Evolutionary conservation across 768 basidiomycete species (phyloP), one percentile per base, ranked within the genome.

Genomic region (Dictyophora rubrovolvata): DNA sequence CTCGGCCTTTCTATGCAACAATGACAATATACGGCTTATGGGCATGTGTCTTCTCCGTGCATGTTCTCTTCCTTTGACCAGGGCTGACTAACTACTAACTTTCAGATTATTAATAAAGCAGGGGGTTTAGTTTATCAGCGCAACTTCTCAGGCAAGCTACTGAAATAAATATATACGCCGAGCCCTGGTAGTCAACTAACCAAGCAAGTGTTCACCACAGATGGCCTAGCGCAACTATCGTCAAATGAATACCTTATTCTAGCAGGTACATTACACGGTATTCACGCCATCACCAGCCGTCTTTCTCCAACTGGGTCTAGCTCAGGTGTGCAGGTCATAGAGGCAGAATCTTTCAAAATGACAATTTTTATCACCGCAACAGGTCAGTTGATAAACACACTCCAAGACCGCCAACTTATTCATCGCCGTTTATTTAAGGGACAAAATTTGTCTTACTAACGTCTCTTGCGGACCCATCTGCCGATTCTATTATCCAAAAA

Each of bases 251-350:
- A 93, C 64, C 83, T 99, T 56, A 90, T 98, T 17, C 82, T 98
- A 46, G 96, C 96, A 1, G 95, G 95, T 48, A 98, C 96, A 14
- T 73, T 98, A 37, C 96, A 98, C 63, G 94, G 95, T 54, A 95
- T 99, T 28, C 96, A 98, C 66, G 96, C 96, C n/a, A 98, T 98
- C 65, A 97, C 95, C 0, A 86, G 87, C 62, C 83, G 90, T 48
- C 76, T 99, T 49, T 92, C 89, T 5, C 95, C 96, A 2, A 82
- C 79, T 17, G 87, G 87, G 4, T 66, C 79, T 20, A 87, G 88
- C 68, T 93, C 93, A 16, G 93, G 93, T 17, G 89, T 87, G 8
- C 88, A 97, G 67, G 85, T 92, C n/a, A 94, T 98, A 63, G 95
- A 97, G 68, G 91, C 87, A 14, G 96, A 98, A 67, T 83, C 85